These are phyloP conservation scores for Porpolomopsis calyptriformis DNA, from an alignment of 768 basidiomycete species.

Conservation along the genomic window DNA sequence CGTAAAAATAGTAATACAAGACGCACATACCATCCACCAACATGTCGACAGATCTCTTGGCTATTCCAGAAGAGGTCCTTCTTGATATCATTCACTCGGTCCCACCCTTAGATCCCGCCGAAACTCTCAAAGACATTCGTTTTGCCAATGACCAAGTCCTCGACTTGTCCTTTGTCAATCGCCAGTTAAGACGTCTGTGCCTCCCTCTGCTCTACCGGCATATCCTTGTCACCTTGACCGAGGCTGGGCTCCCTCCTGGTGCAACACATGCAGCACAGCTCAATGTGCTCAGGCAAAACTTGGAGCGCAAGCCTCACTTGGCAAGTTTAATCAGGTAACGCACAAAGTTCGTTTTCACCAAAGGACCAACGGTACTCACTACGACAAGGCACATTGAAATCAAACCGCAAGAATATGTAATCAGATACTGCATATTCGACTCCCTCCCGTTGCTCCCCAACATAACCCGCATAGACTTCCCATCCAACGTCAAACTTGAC, in stretches of 20 bases:
- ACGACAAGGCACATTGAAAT: no score
- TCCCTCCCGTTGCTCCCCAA: background rate
- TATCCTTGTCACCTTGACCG: background rate
- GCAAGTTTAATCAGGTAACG: background rate
- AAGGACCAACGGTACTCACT: no score
- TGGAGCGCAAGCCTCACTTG: background rate
- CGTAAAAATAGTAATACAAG: no score
- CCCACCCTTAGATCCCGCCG: no score
- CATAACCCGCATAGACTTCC: background rate
- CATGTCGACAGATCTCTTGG: no score
- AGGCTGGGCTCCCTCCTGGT: no score
- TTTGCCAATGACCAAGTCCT: constrained; percentile 1
- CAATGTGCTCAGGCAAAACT: background rate
- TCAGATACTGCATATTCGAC: no score
- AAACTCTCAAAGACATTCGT: background rate
- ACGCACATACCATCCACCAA: no score
- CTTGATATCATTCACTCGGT: no score
- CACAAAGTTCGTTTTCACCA: no score
- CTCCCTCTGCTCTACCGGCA: background rate
- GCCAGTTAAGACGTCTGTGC: background rate
- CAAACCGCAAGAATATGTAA: no score
- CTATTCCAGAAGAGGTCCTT: no score
- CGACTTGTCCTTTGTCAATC: background rate
- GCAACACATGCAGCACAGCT: background rate
- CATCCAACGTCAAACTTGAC: background rate